Base-by-base conservation (phyloP, 2,329 filamentous ascomycete genomes). In the Cadophora luteo-olivacea region DNA sequence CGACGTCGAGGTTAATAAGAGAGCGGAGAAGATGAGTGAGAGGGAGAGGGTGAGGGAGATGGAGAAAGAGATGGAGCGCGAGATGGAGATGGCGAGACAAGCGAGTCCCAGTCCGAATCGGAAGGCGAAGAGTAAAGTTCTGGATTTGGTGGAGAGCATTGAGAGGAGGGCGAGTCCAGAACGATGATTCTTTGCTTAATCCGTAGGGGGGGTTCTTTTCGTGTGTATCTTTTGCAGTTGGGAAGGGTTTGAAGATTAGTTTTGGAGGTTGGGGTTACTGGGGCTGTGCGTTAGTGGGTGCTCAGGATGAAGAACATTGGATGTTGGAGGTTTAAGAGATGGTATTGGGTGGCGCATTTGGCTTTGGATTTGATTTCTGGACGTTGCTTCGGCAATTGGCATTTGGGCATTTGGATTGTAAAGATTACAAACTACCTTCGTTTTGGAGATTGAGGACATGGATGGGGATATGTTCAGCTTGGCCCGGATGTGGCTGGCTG, bases 71-170 rank as follows among this genome's bases (percentile, higher is more conserved):
- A 48, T 41, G 45, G 52, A 29, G 5, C 29, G 29, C 29, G 29
- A 24, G 38, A 36, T 8, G 61, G 63, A 66, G 57, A 68, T 65
- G 19, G 32, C 19, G 32, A 58, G 55, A 12, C 12, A 25, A n/a
- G 33, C 25, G 6, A 60, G 57, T 65, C 64, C 67, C 2, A 73
- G 57, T 67, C 64, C 67, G 4, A 73, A 61, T 36, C 63, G 67
- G 16, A 72, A 68, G 33, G 65, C 48, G 1, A 65, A 69, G 67
- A 66, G 72, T 16, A 72, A 70, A 29, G 75, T 77, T 1, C 61
- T 72, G 32, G 74, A 75, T 51, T 73, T 76, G 65, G 74, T 77
- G 7, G 75, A 76, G 62, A 69, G 69, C 60, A 68, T 76, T 51
- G 75, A 77, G 69, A 67, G 66, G 58, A 73, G 51, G 48, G 66